phyloP scores from a whole-genome alignment of 805 yeast genomes.

The Yarrowia bubula region DNA sequence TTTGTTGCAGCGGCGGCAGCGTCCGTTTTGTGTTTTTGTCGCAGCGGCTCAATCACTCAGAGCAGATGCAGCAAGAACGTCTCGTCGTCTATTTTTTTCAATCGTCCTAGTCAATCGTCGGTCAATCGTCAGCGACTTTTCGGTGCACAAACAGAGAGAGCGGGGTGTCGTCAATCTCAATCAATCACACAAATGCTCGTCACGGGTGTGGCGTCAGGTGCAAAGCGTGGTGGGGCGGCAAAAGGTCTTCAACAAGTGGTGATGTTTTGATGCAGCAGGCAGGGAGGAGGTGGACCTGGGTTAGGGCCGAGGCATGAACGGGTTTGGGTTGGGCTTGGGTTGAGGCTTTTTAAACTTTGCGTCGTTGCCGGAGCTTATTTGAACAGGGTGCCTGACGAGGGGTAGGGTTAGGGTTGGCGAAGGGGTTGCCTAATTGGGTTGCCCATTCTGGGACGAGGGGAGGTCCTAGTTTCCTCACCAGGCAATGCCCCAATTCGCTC shows the following conservation, averaged over 20 bases:
- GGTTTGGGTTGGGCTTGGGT: not conserved
- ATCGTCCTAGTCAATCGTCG: not conserved
- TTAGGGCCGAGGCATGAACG: not conserved
- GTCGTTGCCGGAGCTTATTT: not conserved
- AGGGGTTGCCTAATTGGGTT: too few species aligned
- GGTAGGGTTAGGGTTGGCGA: not conserved
- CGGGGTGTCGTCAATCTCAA: not conserved
- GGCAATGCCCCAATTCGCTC: too few species aligned
- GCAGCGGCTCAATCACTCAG: too few species aligned
- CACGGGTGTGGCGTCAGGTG: not conserved
- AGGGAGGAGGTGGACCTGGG: constrained; percentile 23
- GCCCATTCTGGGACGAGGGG: too few species aligned
- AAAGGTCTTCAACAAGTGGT: not conserved
- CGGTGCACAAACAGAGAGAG: not conserved
- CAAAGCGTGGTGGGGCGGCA: not conserved
- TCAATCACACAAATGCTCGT: not conserved
- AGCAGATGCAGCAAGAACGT: too few species aligned
- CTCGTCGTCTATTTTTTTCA: too few species aligned
- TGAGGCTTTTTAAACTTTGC: constrained; percentile 10
- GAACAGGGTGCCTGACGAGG: not conserved
- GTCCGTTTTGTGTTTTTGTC: too few species aligned
- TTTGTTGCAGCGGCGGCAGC: too few species aligned
- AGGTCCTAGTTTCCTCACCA: too few species aligned
- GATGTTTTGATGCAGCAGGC: constrained; percentile 21
- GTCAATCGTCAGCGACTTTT: not conserved